phyloP scores from a whole-genome alignment of 768 basidiomycete species.

The Tylopilus vinaceipallidus region DNA sequence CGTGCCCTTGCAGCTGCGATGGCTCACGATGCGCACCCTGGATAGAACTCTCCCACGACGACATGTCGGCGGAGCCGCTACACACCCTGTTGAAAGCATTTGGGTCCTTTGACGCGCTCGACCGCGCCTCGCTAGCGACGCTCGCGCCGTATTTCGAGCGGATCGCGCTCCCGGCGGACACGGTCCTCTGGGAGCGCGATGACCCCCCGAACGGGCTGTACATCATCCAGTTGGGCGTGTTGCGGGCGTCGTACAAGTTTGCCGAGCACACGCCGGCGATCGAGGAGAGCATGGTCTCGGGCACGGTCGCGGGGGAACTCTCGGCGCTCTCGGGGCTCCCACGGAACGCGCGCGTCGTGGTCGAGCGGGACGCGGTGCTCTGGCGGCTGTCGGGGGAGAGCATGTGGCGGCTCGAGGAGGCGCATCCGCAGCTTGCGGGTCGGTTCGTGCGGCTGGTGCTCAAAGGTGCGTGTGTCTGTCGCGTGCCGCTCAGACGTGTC shows the following conservation, averaged over 20 bases:
- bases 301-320: conserved; percentile 89
- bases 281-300: conserved; percentile 92
- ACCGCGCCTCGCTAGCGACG: conserved; percentile 55
- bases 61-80: conserved; percentile 55
- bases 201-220: conserved; percentile 82
- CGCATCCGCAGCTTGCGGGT: conserved; percentile 64
- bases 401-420: conserved; percentile 61
- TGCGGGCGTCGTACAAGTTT: conserved; percentile 82
- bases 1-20: background rate
- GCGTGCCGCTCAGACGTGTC: background rate
- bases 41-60: conserved; percentile 33
- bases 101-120: conserved; percentile 62
- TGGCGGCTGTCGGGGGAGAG: conserved; percentile 73
- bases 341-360: conserved; percentile 83
- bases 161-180: conserved; percentile 51
- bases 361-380: conserved; percentile 72
- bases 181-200: conserved; percentile 73
- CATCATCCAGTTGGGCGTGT: conserved; percentile 82
- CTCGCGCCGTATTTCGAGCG: conserved; percentile 73
- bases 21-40: background rate
- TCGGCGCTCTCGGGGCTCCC: conserved; percentile 75
- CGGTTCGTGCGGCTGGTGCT: conserved; percentile 66
- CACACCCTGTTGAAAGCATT: conserved; percentile 79
- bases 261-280: conserved; percentile 62
- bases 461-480: conserved; percentile 53